Conservation (phyloP, 768 basidiomycete genomes). For the Tylopilus subfusipes region DNA sequence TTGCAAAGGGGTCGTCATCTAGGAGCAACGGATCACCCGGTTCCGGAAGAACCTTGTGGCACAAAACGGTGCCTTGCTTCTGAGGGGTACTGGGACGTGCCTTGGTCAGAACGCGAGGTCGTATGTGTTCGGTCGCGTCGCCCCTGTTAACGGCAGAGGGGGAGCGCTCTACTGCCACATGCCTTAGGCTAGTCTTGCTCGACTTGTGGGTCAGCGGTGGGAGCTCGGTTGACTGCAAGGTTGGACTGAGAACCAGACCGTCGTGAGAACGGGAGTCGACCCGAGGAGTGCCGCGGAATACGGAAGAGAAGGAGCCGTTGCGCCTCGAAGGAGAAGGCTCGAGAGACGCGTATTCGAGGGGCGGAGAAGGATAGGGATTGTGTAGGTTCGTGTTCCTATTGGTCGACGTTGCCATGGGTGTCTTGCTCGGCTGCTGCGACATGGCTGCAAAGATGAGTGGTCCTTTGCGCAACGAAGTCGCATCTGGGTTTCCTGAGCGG, state of each 20-base stretch:
- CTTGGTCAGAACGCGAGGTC: conserved; percentile 30
- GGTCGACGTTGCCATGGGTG: conserved; percentile 13
- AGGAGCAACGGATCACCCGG: conserved; percentile 25
- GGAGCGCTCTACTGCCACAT: conserved; percentile 8
- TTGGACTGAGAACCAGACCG: neutral
- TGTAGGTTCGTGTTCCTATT: neutral
- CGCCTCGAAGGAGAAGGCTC: conserved; percentile 1
- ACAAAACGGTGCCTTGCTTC: conserved; percentile 12
- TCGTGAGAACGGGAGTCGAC: conserved; percentile 1
- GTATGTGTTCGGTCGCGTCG: conserved; percentile 14
- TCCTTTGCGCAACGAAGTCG: conserved; percentile 37
- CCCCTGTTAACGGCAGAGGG: conserved; percentile 5
- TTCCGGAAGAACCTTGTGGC: conserved; percentile 6
- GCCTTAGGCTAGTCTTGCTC: conserved; percentile 13
- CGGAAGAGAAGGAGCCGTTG: conserved; percentile 3
- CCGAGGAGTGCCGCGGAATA: neutral
- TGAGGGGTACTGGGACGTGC: conserved; percentile 34
- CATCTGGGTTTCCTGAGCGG: conserved; percentile 17
- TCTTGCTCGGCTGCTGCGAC: conserved; percentile 23
- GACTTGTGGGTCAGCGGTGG: conserved; percentile 12
- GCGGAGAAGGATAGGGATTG: conserved; percentile 29
- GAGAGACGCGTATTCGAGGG: conserved; percentile 16
- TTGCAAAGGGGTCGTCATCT: conserved; percentile 49
- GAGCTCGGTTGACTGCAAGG: conserved; percentile 12
- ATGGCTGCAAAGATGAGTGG: conserved; percentile 66